These are phyloP conservation scores for Heritiera littoralis DNA, from an alignment of 345 rosid species.

Conservation along the genomic window DNA sequence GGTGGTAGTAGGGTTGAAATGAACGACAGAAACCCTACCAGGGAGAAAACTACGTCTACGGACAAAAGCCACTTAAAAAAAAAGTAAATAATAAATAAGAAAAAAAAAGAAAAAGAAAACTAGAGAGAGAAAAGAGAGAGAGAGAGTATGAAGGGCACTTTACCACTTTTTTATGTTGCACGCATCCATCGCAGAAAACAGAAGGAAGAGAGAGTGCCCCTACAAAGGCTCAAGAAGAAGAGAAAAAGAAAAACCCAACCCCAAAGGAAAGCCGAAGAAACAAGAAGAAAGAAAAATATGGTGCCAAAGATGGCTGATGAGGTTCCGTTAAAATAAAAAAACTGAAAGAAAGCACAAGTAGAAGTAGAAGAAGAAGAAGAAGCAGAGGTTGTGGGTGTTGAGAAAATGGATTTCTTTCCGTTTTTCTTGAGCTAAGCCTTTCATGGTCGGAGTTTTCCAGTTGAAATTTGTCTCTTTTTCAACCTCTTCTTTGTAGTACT, in stretches of 20 bases:
- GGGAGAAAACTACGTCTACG: conserved; percentile 31
- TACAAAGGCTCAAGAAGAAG: conserved; percentile 25
- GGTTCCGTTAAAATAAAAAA: neutral
- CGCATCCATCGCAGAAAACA: conserved; percentile 52
- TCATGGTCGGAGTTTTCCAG: conserved; percentile 3
- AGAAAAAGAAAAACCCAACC: neutral
- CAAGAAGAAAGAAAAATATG: conserved; percentile 21
- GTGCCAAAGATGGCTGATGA: conserved; percentile 25
- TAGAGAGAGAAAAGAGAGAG: neutral
- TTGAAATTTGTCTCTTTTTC: conserved; percentile 20
- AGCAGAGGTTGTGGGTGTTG: no score
- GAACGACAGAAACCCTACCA: conserved; percentile 29
- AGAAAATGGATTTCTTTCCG: neutral
- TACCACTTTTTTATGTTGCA: conserved; percentile 59
- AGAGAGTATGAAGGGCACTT: conserved; percentile 32
- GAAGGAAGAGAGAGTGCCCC: conserved; percentile 33
- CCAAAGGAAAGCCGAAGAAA: conserved; percentile 14
- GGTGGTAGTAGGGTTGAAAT: conserved; percentile 8
- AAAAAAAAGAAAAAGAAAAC: conserved; percentile 6
- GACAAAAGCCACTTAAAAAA: conserved; percentile 35
- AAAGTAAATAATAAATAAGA: neutral
- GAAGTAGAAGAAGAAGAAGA: neutral
- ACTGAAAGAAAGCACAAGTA: neutral
- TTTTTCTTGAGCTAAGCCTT: conserved; percentile 5
- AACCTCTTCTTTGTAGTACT: conserved; percentile 17